Base-by-base conservation (phyloP, 1,284 basidiomycete species). In the Apiotrichum mycotoxinovorans region DNA sequence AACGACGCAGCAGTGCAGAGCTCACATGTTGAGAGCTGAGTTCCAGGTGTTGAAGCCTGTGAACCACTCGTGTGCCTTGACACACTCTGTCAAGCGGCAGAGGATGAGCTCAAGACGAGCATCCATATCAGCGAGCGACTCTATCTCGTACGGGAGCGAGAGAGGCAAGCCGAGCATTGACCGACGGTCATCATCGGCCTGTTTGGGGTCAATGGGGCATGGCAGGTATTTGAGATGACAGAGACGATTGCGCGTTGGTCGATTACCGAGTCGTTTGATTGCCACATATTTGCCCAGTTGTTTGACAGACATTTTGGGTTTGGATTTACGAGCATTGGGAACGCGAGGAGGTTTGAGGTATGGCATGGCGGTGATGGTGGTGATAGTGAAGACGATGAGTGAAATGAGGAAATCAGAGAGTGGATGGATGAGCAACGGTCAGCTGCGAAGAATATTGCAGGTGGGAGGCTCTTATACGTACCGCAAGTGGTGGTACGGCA, bases 41-140 rank as follows among this genome's bases (percentile, higher is more conserved):
- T 88, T 86, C 88, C 87, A 90, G 70, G 87, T 86, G 51, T 85
- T 62, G 63, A 91, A 82, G 9, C 87, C 88, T 49, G 85, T 82
- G 41, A 88, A 85, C 72, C 84, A 91, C 73, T 94, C 91, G 70
- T 85, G 84, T 2, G 89, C 87, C 65, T 87, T 83, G 33, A 91
- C 80, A 63, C 86, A 87, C 71, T 94, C 90, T 9, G 80, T 66
- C 12, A 84, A 66, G 34, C 79, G 83, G 54, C 84, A 76, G 38
- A 88, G 78, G 63, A 93, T 89, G 62, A 86, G 81, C 63, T 94
- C 88, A 48, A 96, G 82, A 66, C 90, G 80, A 43, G 82, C 78
- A 70, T 92, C 85, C 85, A 94, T 91, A 68, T 85, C 84, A 15
- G 84, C 84, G 58, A 90, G 81, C 0, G 87, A 80, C 76, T 96